Evolutionary conservation across 108 stramenopile genomes (phyloP).

Genomic region (Epithemia pelagica): DNA sequence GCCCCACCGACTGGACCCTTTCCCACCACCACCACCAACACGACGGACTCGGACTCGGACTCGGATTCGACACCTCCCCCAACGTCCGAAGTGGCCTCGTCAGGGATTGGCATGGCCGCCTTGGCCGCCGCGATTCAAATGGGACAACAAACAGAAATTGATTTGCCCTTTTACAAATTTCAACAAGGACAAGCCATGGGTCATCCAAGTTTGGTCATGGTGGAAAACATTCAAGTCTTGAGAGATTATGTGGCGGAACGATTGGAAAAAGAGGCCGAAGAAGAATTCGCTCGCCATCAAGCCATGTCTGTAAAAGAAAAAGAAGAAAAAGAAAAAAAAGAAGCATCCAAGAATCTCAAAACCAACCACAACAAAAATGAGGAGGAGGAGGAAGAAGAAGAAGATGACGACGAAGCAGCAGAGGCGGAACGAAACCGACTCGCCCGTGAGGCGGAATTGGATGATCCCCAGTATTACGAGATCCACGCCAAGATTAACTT

Average conservation of each 20-base stretch:
- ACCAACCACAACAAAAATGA: background rate
- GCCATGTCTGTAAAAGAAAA: too few relatives aligned
- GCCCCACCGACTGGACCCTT: constrained; percentile 16
- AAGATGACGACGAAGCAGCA: background rate
- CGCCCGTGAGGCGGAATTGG: too few relatives aligned
- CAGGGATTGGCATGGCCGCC: constrained; percentile 73
- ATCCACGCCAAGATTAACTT: background rate
- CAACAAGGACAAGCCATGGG: constrained; percentile 64
- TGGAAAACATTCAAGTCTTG: constrained; percentile 9
- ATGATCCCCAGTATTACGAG: background rate
- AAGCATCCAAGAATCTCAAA: background rate
- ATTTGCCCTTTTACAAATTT: constrained; percentile 33
- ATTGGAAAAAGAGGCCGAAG: background rate
- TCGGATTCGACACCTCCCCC: constrained; percentile 11
- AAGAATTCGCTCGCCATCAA: too few relatives aligned
- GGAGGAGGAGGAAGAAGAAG: background rate
- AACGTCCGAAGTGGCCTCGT: constrained; percentile 73
- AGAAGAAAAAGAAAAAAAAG: background rate
- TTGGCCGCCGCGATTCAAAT: constrained; percentile 38
- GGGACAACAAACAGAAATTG: constrained; percentile 2
- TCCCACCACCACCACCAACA: background rate
- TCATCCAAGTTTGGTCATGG: constrained; percentile 39
- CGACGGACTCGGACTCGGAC: constrained; percentile 5
- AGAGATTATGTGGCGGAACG: background rate
- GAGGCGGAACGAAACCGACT: background rate